phyloP scores from a whole-genome alignment of 352 stramenopile species.

The Phytophthora megakarya region DNA sequence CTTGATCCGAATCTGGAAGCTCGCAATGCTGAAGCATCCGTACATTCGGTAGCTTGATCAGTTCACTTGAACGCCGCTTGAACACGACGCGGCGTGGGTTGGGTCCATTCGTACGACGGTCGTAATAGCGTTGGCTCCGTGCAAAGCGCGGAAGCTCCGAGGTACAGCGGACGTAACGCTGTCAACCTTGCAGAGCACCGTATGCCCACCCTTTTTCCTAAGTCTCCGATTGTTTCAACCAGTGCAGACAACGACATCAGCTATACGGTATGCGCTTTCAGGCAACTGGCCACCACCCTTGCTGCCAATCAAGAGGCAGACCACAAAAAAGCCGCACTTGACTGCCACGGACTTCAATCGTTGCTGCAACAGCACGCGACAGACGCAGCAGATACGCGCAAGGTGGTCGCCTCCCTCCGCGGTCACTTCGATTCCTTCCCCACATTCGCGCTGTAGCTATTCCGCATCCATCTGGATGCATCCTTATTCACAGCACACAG shows the following conservation, averaged over 20 bases:
- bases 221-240: neutral
- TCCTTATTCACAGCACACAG: slow-evolving; percentile 10
- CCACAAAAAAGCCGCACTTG: slow-evolving; percentile 26
- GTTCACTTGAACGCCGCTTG: neutral
- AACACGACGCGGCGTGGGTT: slow-evolving; percentile 7
- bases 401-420: slow-evolving; percentile 1
- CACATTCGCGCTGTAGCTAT: slow-evolving; percentile 15
- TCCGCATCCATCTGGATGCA: slow-evolving; percentile 20
- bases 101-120: slow-evolving; percentile 2
- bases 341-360: slow-evolving; percentile 18
- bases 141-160: no score
- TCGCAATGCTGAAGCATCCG: no score
- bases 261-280: slow-evolving; percentile 1
- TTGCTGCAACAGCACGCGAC: slow-evolving; percentile 16
- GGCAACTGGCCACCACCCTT: slow-evolving; percentile 15
- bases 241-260: neutral
- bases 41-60: no score
- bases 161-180: slow-evolving; percentile 7
- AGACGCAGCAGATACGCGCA: slow-evolving; percentile 17
- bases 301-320: slow-evolving; percentile 23
- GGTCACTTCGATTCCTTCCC: slow-evolving; percentile 28
- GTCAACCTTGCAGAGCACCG: slow-evolving; percentile 21
- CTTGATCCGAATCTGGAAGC: no score
- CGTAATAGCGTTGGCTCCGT: slow-evolving; percentile 8
- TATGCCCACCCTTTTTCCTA: no score